Evolutionary conservation across 2,329 filamentous ascomycete genomes (phyloP), one percentile per base, ranked within the genome.

Genomic region (Ceratocystis destructans): DNA sequence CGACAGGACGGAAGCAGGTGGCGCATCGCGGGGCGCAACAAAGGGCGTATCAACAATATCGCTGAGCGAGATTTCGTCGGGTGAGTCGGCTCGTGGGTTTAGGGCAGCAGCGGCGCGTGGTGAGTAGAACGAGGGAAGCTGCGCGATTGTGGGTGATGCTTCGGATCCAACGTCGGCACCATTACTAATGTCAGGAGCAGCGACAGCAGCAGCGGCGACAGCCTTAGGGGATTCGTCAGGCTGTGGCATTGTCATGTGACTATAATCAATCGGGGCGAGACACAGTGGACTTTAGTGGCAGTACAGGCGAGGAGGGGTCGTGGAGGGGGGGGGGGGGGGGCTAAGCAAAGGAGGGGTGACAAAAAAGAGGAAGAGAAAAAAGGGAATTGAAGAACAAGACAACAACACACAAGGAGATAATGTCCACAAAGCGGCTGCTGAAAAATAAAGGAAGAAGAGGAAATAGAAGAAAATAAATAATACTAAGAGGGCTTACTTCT

Each of bases 1-100:
- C 74, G 93, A 96, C 69, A 96, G 86, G 61, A 94, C 85, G 3
- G 90, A 90, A 3, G 85, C 82, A 15, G 80, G 82, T 37, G 80
- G 80, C 17, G 72, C 72, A 20, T 61, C 31, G 44, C 46, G 25
- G 15, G 61, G 65, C 65, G 68, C 70, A 68, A 55, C 62, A 64
- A 68, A 44, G 37, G 68, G 45, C 53, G 64, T 61, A 48, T 67
- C 44, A n/a, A 67, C 44, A 48, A 61, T 31, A 7, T 61, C 28
- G 28, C 69, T 44, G 25, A 69, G 53, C 22, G 68, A 37, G 50
- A 50, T 37, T 48, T 64, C 25, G 46, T 64, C 62, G 28, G 62
- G 66, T 4, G 66, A 64, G 7, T 63, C 61, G 5, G 48, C 66
- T n/a, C 45, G 20, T n/a, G 50, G 28, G 25, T 20, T 59, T 8